Conservation (phyloP, 1,139 yeast genomes). For the Yamadazyma triangularis region DNA sequence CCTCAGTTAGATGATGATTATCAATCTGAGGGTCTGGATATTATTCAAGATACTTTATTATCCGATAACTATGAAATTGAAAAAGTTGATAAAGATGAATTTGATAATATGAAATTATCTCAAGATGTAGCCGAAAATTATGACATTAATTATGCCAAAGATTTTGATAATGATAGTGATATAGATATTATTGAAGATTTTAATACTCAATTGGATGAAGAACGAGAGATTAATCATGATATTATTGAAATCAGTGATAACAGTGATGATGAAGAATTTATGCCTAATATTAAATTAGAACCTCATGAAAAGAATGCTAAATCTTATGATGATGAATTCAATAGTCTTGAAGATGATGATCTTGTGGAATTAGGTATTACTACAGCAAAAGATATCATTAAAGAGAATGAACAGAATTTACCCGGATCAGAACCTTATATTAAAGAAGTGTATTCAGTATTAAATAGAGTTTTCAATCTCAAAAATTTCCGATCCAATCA, state of each 20-base stretch:
- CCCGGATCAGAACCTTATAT: constrained; percentile 36
- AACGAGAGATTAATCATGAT: constrained; percentile 31
- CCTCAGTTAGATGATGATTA: constrained; percentile 5
- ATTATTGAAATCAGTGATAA: constrained; percentile 27
- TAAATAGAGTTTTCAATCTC: constrained; percentile 60
- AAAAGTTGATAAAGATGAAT: constrained; percentile 15
- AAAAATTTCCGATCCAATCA: constrained; percentile 77
- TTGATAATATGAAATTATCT: constrained; percentile 24
- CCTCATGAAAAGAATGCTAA: not conserved
- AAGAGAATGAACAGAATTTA: constrained; percentile 14
- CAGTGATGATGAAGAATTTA: not conserved
- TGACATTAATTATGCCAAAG: constrained; percentile 23
- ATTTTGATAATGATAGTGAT: constrained; percentile 20
- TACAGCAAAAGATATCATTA: constrained; percentile 10
- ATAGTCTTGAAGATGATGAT: constrained; percentile 36
- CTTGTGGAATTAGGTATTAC: constrained; percentile 9
- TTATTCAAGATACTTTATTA: constrained; percentile 5
- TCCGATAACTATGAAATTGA: constrained; percentile 12
- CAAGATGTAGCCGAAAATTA: constrained; percentile 28
- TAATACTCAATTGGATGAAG: constrained; percentile 41
- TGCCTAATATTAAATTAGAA: not conserved
- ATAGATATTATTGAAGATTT: constrained; percentile 21
- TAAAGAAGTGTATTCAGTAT: constrained; percentile 55
- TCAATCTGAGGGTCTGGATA: constrained; percentile 12
- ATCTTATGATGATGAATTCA: constrained; percentile 9